Percentiles rank a stretch among this genome's conserved stretches.
phyloP scores from a whole-genome alignment of 2,329 filamentous ascomycete genomes.

The Fusarium succisae region DNA sequence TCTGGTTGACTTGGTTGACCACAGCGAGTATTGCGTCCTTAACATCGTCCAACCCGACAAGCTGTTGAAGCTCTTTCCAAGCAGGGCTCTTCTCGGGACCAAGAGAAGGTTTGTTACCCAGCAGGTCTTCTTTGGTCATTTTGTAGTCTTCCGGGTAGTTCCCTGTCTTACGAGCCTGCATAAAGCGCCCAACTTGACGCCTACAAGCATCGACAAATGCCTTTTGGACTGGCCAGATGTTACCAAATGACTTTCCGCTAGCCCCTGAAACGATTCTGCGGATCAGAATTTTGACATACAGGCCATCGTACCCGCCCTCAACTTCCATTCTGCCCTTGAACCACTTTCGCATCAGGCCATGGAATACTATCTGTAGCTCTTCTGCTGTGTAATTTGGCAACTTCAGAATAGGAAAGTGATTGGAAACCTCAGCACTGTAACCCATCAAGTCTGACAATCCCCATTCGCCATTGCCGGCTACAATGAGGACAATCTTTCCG shows the following conservation, averaged over 20 bases:
- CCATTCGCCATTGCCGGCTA: constrained; percentile 42
- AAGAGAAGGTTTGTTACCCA: constrained; percentile 70
- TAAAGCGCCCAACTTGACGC: constrained; percentile 68
- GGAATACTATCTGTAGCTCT: constrained; percentile 70
- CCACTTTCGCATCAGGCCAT: constrained; percentile 60
- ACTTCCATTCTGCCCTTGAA: constrained; percentile 66
- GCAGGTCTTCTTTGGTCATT: constrained; percentile 70
- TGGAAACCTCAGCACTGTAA: constrained; percentile 49
- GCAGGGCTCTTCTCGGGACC: constrained; percentile 62
- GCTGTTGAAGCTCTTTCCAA: constrained; percentile 65
- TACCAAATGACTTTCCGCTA: constrained; percentile 73
- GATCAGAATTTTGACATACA: constrained; percentile 70
- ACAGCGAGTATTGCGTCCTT: constrained; percentile 60
- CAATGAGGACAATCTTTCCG: constrained; percentile 43
- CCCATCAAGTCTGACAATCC: constrained; percentile 75
- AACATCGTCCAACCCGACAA: constrained; percentile 68
- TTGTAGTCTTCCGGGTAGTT: constrained; percentile 41
- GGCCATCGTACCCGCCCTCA: constrained; percentile 65
- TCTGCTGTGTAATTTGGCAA: constrained; percentile 73
- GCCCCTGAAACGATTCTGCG: constrained; percentile 68
- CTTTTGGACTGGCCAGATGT: constrained; percentile 74
- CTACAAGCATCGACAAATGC: constrained; percentile 55
- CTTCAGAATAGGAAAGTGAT: constrained; percentile 53
- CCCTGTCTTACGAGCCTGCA: constrained; percentile 44
- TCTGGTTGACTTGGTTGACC: constrained; percentile 64